phyloP scores from a whole-genome alignment of 2,329 filamentous ascomycete species.

The Calonectria pteridis region DNA sequence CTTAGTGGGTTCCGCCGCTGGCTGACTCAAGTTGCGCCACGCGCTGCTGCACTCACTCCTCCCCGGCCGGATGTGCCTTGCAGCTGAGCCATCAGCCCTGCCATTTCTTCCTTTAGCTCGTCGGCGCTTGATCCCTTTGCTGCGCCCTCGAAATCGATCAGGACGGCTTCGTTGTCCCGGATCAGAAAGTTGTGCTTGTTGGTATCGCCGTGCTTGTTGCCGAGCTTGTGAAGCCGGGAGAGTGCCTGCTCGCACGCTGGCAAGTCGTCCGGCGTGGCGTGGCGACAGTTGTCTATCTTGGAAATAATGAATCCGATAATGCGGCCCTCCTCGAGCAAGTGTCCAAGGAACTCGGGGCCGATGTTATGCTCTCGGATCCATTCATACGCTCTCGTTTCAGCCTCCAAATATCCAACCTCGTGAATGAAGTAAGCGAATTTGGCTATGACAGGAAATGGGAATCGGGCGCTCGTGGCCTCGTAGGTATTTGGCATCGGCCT shows the following conservation, averaged over 20 bases:
- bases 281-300: background rate
- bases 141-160: background rate
- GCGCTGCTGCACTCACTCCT: background rate
- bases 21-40: conserved; percentile 10
- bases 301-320: background rate
- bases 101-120: background rate
- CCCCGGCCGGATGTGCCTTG: background rate
- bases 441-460: background rate
- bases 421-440: background rate
- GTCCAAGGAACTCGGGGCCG: background rate
- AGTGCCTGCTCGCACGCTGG: background rate
- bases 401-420: background rate
- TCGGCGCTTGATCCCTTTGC: background rate
- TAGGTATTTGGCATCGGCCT: background rate
- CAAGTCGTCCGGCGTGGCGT: background rate
- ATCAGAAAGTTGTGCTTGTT: background rate
- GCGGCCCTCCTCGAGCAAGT: background rate
- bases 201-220: background rate
- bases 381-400: background rate
- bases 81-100: background rate
- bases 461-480: background rate
- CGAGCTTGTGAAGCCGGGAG: background rate
- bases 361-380: background rate
- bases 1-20: background rate
- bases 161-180: background rate